Percentiles rank a stretch among this genome's conserved stretches.
These are phyloP conservation scores for Mycena indigotica DNA, from an alignment of 768 basidiomycete genomes.

Conservation along the genomic window DNA sequence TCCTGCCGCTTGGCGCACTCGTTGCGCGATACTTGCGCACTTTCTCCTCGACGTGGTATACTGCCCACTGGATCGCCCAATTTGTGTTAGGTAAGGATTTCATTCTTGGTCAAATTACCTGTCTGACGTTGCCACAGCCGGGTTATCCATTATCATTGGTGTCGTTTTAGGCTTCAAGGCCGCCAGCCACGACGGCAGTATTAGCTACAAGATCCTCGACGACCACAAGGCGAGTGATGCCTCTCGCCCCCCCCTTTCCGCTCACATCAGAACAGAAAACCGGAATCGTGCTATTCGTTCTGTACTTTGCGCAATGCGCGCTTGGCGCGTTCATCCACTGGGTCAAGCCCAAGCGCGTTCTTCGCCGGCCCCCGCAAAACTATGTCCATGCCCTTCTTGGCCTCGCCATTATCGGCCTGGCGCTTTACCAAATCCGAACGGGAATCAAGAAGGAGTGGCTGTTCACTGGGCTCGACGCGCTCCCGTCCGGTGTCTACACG, in stretches of 20 bases:
- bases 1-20: slow-evolving; percentile 56
- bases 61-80: slow-evolving; percentile 52
- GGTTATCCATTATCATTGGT: slow-evolving; percentile 45
- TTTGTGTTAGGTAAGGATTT: slow-evolving; percentile 44
- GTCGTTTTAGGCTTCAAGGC: slow-evolving; percentile 46
- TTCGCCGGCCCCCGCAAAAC: slow-evolving; percentile 52
- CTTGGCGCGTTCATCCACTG: slow-evolving; percentile 58
- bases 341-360: slow-evolving; percentile 43
- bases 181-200: slow-evolving; percentile 30
- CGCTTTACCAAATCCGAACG: slow-evolving; percentile 51
- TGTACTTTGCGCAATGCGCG: slow-evolving; percentile 51
- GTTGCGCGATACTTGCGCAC: slow-evolving; percentile 58
- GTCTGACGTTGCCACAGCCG: slow-evolving; percentile 36
- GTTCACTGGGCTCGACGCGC: slow-evolving; percentile 42
- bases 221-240: slow-evolving; percentile 46
- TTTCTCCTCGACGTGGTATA: slow-evolving; percentile 53
- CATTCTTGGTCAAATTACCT: neutral
- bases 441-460: slow-evolving; percentile 57
- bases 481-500: slow-evolving; percentile 39
- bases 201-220: slow-evolving; percentile 41
- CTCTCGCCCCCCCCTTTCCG: neutral
- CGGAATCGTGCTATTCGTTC: slow-evolving; percentile 51
- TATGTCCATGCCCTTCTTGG: slow-evolving; percentile 61
- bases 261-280: slow-evolving; percentile 37
- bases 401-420: slow-evolving; percentile 48